phyloP scores from a whole-genome alignment of 345 rosid species.

The Bretschneidera sinensis region DNA sequence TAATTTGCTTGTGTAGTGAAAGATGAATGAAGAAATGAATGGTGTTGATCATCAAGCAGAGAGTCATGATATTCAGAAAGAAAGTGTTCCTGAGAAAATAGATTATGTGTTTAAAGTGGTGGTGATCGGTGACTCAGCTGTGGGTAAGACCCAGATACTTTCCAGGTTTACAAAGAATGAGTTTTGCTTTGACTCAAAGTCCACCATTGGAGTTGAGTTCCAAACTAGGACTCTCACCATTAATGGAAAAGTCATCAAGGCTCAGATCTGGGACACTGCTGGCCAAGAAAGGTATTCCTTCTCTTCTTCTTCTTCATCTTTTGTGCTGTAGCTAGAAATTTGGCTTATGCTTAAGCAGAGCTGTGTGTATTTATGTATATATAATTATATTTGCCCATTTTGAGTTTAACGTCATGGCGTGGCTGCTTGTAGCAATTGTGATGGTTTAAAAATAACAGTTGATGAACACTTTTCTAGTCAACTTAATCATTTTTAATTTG shows the following conservation, averaged over 20 bases:
- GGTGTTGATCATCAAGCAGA: constrained; percentile 30
- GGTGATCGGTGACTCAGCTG: constrained; percentile 83
- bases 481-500: background rate
- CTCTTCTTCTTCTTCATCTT: background rate
- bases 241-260: constrained; percentile 60
- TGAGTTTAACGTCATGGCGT: too few relatives aligned
- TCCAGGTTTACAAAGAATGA: constrained; percentile 70
- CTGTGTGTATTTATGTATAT: too few relatives aligned
- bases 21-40: background rate
- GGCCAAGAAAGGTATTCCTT: constrained; percentile 78
- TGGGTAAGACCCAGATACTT: constrained; percentile 72
- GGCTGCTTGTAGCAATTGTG: too few relatives aligned
- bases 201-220: constrained; percentile 88
- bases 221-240: constrained; percentile 66
- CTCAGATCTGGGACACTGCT: constrained; percentile 98
- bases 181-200: constrained; percentile 69
- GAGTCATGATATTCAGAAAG: constrained; percentile 15
- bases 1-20: background rate
- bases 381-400: too few relatives aligned
- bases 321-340: too few relatives aligned
- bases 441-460: too few relatives aligned
- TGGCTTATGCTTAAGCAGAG: too few relatives aligned
- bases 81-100: constrained; percentile 38
- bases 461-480: too few relatives aligned
- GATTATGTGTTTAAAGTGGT: constrained; percentile 77